Conservation (phyloP, 495 filamentous ascomycete species). For the Cercophora scortea region DNA sequence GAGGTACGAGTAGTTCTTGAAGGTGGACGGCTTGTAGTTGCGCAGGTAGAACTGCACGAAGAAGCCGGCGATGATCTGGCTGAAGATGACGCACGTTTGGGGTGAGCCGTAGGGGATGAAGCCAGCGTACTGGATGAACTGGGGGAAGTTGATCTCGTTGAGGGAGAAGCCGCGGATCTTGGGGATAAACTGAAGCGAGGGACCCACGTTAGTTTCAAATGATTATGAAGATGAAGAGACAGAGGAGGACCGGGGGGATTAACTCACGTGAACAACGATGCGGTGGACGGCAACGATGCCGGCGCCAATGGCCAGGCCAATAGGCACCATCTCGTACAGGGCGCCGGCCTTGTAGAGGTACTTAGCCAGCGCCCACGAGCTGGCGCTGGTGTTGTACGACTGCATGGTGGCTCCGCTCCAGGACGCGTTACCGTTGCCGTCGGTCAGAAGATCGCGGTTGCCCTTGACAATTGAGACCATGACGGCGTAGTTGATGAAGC, state of each 20-base stretch:
- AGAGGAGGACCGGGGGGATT: background rate
- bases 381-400: slow-evolving; percentile 32
- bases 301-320: slow-evolving; percentile 38
- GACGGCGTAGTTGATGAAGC: slow-evolving; percentile 34
- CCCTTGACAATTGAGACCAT: slow-evolving; percentile 30
- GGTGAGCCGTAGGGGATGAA: slow-evolving; percentile 37
- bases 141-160: slow-evolving; percentile 31
- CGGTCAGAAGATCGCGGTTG: slow-evolving; percentile 21
- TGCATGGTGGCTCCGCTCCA: slow-evolving; percentile 30
- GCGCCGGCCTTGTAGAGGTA: slow-evolving; percentile 27
- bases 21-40: slow-evolving; percentile 39
- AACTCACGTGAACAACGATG: slow-evolving; percentile 27
- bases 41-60: slow-evolving; percentile 47
- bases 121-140: slow-evolving; percentile 38
- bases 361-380: slow-evolving; percentile 35
- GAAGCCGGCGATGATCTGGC: slow-evolving; percentile 27
- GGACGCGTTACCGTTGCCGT: slow-evolving; percentile 26
- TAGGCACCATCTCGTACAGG: slow-evolving; percentile 36
- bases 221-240: background rate
- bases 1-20: slow-evolving; percentile 52
- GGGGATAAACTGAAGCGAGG: slow-evolving; percentile 25
- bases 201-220: slow-evolving; percentile 22
- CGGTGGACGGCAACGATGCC: slow-evolving; percentile 33
- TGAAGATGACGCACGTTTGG: slow-evolving; percentile 31
- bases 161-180: slow-evolving; percentile 30